Base-by-base conservation (phyloP, 192 early-diverging fungal genomes). In the Radiomyces spectabilis region DNA sequence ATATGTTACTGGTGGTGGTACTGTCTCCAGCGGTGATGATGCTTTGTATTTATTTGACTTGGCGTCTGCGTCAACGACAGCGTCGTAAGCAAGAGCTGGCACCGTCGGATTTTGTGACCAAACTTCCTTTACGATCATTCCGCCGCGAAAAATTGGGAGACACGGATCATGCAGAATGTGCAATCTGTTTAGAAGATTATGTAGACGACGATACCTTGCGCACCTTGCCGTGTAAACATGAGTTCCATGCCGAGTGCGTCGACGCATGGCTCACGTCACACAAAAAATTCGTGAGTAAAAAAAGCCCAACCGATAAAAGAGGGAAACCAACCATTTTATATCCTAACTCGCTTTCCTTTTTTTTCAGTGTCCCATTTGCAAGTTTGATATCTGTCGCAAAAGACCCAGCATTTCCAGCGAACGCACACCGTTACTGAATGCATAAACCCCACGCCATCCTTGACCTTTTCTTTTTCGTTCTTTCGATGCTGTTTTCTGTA, bases 151-250 rank as follows among this genome's bases (percentile, higher is more conserved):
- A 85, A 49, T 69, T 72, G 33, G 69, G 76, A 35, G 86, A 86
- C 25, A 82, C 83, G 61, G 92, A 91, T 26, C 92, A 84, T 19
- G 75, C 77, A 5, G 84, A 85, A 41, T 98, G 95, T 67, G 82
- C 86, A 6, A 95, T 98, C 25, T 98, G 95, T 71, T 67, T 98
- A 57, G 94, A 96, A 15, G 91, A 95, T 53, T 98, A 88, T 74
- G 73, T 76, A 19, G 86, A 91, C 54, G 88, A 85, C 18, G 89
- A 93, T 22, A 74, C 84, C 50, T 56, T 97, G 30, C 71, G 93
- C 5, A 77, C 85, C 5, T 62, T 98, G 31, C 88, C 87, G 5
- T 98, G 95, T 71, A 77, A 73, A 46, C 95, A 98, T 64, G 82
- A 92, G 63, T 97, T 89, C 55, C 95, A 98, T 61, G 74, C 82